Evolutionary conservation across 441 rosid genomes (phyloP).

Genomic region (Gossypium lobatum): DNA sequence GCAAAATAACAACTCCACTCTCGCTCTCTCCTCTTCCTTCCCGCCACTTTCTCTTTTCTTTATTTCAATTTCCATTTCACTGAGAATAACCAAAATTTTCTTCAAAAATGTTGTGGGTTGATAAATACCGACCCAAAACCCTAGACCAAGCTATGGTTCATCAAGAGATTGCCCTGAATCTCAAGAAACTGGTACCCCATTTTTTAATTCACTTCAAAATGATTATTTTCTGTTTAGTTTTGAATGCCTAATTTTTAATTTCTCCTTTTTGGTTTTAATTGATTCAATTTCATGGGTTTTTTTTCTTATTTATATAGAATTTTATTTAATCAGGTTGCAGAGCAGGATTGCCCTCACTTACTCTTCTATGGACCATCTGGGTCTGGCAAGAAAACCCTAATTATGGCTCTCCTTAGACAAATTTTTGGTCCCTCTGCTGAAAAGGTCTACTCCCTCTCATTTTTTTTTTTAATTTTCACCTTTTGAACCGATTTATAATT

Average conservation of each 20-base stretch:
- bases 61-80: background rate
- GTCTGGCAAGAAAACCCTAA: slow-evolving; percentile 97
- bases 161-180: slow-evolving; percentile 72
- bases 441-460: slow-evolving; percentile 40
- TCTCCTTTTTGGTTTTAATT: background rate
- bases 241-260: background rate
- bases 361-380: slow-evolving; percentile 96
- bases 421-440: slow-evolving; percentile 80
- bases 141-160: slow-evolving; percentile 75
- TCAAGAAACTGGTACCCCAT: slow-evolving; percentile 69
- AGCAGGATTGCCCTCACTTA: slow-evolving; percentile 93
- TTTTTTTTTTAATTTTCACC: background rate
- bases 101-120: slow-evolving; percentile 82
- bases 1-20: background rate
- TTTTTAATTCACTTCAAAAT: background rate
- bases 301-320: background rate
- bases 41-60: background rate
- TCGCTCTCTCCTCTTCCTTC: background rate
- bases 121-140: slow-evolving; percentile 93
- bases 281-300: background rate
- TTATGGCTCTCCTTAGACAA: slow-evolving; percentile 83
- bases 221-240: no score
- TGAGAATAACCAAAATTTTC: background rate
- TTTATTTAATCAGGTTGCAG: slow-evolving; percentile 46
- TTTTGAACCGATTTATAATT: background rate